Evolutionary conservation across 768 basidiomycete species (phyloP).

Genomic region (Calvatia gigantea): DNA sequence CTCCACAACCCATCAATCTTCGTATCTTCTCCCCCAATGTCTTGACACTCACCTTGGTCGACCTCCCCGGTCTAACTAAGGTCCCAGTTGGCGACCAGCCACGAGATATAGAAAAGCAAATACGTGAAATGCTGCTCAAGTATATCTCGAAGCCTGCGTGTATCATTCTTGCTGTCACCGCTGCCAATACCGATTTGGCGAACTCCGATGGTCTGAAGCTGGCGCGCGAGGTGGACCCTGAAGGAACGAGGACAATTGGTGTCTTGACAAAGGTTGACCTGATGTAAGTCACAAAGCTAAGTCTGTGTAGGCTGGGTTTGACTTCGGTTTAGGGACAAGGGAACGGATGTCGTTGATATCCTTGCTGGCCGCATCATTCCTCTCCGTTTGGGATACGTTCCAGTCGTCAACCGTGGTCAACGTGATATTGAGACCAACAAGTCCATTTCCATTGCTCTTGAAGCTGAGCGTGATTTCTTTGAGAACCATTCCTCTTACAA

Average conservation of each 20-base stretch:
- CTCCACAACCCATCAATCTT: conserved; percentile 94
- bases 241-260: conserved; percentile 95
- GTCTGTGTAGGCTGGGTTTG: conserved; percentile 1
- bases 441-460: conserved; percentile 80
- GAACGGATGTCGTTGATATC: conserved; percentile 98
- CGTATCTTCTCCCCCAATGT: conserved; percentile 98
- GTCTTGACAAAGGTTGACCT: conserved; percentile 98
- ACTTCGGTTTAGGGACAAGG: conserved; percentile 74
- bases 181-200: conserved; percentile 94
- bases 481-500: conserved; percentile 93
- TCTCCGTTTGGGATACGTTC: conserved; percentile 93
- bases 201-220: conserved; percentile 97
- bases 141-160: conserved; percentile 94
- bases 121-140: conserved; percentile 93
- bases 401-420: conserved; percentile 98
- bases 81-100: conserved; percentile 97
- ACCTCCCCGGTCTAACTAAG: conserved; percentile 93
- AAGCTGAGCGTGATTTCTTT: conserved; percentile 89
- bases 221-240: conserved; percentile 96
- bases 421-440: conserved; percentile 93
- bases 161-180: conserved; percentile 95
- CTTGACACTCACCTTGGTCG: conserved; percentile 94
- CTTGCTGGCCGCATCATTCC: conserved; percentile 97
- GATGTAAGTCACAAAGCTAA: conserved; percentile 59
- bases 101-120: conserved; percentile 96